A percentile compares a stretch with the other conserved stretches of the same genome.
Conservation (phyloP, 169 alveolate species). For the Plasmodium inui region DNA sequence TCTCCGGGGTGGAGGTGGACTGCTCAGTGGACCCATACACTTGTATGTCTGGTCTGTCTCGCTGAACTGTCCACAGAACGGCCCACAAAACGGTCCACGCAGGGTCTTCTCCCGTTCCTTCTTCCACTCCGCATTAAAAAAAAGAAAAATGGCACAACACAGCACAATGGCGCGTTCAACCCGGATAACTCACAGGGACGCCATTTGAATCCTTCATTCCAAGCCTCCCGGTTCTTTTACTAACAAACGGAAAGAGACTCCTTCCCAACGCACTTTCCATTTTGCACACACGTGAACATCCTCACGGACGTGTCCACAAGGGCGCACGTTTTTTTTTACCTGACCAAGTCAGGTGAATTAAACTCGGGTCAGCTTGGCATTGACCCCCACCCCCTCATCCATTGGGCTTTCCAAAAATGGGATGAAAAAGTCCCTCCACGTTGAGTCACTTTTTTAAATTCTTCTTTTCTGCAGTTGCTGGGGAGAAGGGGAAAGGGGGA, state of each 20-base stretch:
- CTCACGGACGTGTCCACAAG: neutral
- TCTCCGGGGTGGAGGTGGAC: neutral
- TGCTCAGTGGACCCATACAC: neutral
- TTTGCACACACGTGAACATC: neutral
- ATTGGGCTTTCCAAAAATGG: neutral
- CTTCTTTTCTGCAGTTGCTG: constrained; percentile 3
- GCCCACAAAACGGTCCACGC: too few species aligned
- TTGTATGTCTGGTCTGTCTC: neutral
- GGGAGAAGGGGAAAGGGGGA: neutral
- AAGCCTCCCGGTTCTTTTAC: neutral
- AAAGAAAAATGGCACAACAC: neutral
- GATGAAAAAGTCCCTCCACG: neutral
- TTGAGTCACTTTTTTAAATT: neutral
- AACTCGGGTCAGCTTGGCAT: neutral
- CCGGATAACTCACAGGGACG: neutral
- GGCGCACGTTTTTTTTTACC: neutral
- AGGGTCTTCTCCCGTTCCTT: neutral
- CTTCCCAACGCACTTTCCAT: neutral
- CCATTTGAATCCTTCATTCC: neutral
- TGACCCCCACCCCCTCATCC: neutral
- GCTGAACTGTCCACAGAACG: neutral
- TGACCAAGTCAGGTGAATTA: neutral
- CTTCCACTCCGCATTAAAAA: neutral
- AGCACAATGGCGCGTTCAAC: neutral
- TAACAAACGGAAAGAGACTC: neutral